Conservation (phyloP, 768 basidiomycete genomes). For the Cyclocybe cylindracea region DNA sequence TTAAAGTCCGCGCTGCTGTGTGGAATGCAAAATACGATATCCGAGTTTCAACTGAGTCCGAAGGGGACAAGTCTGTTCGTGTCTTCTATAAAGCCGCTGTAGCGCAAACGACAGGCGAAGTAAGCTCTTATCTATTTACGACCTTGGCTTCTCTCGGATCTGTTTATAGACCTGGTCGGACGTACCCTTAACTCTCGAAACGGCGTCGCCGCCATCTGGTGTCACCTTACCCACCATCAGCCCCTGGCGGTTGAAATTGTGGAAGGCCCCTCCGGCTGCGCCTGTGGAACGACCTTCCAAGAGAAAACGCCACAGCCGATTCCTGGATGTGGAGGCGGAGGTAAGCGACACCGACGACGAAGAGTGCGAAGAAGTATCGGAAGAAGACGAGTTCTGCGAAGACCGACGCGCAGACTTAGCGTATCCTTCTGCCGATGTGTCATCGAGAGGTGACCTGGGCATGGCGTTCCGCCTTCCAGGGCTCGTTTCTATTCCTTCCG, state of each 20-base stretch:
- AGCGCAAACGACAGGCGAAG: conserved; percentile 41
- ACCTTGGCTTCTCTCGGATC: conserved; percentile 12
- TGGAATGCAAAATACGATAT: conserved; percentile 42
- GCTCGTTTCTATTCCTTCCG: conserved; percentile 31
- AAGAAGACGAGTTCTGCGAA: no score
- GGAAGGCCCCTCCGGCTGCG: conserved; percentile 4
- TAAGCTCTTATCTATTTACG: conserved; percentile 2
- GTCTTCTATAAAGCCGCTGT: conserved; percentile 42
- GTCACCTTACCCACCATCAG: conserved; percentile 30
- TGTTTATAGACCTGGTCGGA: conserved; percentile 35
- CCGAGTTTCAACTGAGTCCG: conserved; percentile 36
- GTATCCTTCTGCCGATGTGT: conserved; percentile 10
- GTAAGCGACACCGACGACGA: no score
- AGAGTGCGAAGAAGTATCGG: no score
- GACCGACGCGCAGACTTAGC: no score
- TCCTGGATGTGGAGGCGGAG: no score
- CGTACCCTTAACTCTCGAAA: conserved; percentile 39
- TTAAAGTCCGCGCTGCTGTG: conserved; percentile 17
- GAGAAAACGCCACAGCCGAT: not conserved
- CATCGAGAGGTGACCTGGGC: conserved; percentile 29
- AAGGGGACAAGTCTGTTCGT: conserved; percentile 26
- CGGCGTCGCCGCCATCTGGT: conserved; percentile 37
- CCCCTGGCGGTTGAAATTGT: conserved; percentile 30
- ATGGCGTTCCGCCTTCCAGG: conserved; percentile 36
- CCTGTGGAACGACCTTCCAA: not conserved